Base-by-base conservation (phyloP, 768 basidiomycete species). In the Collybiopsis luxurians region DNA sequence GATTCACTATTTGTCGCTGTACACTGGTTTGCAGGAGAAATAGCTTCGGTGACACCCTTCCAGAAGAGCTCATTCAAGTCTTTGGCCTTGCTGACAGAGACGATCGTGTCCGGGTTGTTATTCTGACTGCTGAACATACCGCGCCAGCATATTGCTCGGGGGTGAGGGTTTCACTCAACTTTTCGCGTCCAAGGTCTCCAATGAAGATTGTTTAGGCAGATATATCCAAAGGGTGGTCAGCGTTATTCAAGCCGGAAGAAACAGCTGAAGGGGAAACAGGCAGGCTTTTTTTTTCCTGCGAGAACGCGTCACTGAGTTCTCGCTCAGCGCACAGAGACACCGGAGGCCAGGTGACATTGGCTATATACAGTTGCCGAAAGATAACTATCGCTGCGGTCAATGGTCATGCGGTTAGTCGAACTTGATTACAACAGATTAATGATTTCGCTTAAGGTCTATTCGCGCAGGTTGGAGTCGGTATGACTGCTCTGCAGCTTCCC, bases 91-190 rank as follows among this genome's bases (percentile, higher is more conserved):
- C 74, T 19, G 80, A 83, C 69, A 71, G 66, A 46, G 83, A 84
- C 56, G 82, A 83, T 60, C 74, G 78, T 38, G 77, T 84, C 21
- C 74, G 77, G 36, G 82, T 71, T 0, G 75, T 83, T 17, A 72
- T 84, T 19, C 60, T 82, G 36, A 83, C 81, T 2, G 77, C 82
- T 0, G 81, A 83, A 46, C 76, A 69, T 48, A 75, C 70, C 7
- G 79, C 81, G 1, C 72, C 78, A 19, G 82, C 81, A 0, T 85
- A 72, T 60, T 83, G 83, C 61, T 75, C 82, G 21, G 83, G 83
- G 1, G 83, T 83, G 67, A 21, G 78, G 31, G 13, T 58, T 38
- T 27, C 21, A 5, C 9, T 52, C 10, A 23, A 51, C 28, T 15
- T 24, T 27, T 26, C n/a, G 24, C 6, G 31, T 6, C 31, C 5